Conservation (phyloP, 2,329 filamentous ascomycete genomes). For the Colletotrichum limetticola region DNA sequence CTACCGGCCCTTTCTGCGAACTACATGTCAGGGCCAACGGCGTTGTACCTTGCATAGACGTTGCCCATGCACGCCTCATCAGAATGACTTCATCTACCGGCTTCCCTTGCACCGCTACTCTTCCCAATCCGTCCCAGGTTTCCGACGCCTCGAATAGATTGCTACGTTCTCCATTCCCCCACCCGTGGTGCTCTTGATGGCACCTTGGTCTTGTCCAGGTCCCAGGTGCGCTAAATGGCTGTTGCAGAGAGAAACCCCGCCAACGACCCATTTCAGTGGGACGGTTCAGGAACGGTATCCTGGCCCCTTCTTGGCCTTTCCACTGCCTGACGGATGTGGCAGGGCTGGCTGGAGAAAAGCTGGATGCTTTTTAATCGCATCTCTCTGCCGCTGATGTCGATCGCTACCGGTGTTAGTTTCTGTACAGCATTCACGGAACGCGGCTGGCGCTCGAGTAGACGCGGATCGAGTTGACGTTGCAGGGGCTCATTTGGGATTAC, state of each 20-base stretch:
- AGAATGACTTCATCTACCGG: slow-evolving; percentile 25
- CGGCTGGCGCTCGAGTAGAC: background rate
- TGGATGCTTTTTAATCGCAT: background rate
- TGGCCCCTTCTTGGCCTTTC: slow-evolving; percentile 3
- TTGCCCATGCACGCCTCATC: slow-evolving; percentile 5
- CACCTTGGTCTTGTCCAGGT: background rate
- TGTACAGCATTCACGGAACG: background rate
- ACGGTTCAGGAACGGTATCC: slow-evolving; percentile 30
- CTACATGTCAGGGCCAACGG: background rate
- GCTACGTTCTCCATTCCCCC: slow-evolving; percentile 18
- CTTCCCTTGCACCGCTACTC: background rate
- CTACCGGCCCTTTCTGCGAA: background rate
- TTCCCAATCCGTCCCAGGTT: slow-evolving; percentile 30
- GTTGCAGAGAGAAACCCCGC: slow-evolving; percentile 19
- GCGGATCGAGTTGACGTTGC: background rate
- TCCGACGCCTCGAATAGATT: slow-evolving; percentile 35
- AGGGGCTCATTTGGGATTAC: background rate
- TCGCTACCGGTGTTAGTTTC: background rate
- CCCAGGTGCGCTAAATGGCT: slow-evolving; percentile 12
- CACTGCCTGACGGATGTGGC: slow-evolving; percentile 13
- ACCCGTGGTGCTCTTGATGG: slow-evolving; percentile 9
- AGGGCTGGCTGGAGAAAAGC: slow-evolving; percentile 10
- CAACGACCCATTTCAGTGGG: slow-evolving; percentile 30
- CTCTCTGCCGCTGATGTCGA: slow-evolving; percentile 3
- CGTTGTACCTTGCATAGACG: slow-evolving; percentile 22